A percentile compares a stretch with the other conserved stretches of the same genome.
These are phyloP conservation scores for Suillus americanus DNA, from an alignment of 768 basidiomycete species.

Conservation along the genomic window DNA sequence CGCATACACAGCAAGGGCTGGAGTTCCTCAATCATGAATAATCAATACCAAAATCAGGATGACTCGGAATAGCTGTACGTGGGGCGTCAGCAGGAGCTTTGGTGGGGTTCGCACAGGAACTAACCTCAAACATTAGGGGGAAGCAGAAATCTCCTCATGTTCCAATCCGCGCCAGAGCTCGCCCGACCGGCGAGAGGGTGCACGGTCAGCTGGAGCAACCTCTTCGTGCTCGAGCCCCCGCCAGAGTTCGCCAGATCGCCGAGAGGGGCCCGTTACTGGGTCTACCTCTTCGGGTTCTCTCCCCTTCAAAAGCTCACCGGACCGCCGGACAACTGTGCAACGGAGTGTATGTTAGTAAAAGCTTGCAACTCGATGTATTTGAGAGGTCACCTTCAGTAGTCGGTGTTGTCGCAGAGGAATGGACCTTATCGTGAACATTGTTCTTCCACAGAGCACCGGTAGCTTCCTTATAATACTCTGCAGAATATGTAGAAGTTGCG, in stretches of 20 bases:
- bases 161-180: not conserved
- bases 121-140: not conserved
- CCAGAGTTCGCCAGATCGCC: not conserved
- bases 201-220: too few species aligned
- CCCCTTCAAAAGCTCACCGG: not conserved
- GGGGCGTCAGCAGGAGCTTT: not conserved
- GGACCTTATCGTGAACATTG: constrained; percentile 21
- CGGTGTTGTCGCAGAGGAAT: not conserved
- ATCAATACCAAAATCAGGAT: not conserved
- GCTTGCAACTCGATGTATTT: not conserved
- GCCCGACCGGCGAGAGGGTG: not conserved
- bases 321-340: not conserved
- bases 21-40: not conserved
- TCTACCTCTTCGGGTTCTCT: not conserved
- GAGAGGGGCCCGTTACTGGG: not conserved
- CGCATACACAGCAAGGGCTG: not conserved
- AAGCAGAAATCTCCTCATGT: not conserved
- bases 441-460: constrained; percentile 18
- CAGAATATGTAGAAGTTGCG: not conserved
- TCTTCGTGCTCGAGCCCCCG: too few species aligned
- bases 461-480: not conserved
- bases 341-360: not conserved
- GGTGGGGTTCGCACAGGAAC: not conserved
- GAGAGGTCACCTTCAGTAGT: not conserved
- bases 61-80: not conserved